These are phyloP conservation scores for Pseudogymnoascus sp. DNA, from an alignment of 2,329 filamentous ascomycete genomes.

Conservation along the genomic window DNA sequence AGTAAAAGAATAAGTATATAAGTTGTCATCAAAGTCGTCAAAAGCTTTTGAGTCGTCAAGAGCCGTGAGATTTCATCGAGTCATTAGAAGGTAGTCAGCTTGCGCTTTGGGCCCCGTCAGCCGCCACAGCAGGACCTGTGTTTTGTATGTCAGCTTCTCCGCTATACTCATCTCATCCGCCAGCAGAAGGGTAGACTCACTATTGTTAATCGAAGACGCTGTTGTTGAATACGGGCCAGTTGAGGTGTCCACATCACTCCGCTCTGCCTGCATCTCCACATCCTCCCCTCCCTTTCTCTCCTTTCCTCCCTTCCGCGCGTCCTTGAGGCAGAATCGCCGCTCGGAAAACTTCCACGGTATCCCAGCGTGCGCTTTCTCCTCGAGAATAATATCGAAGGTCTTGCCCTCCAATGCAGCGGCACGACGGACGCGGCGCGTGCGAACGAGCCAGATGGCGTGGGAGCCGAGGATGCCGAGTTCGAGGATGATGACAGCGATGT, in stretches of 20 bases:
- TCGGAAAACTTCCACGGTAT: conserved; percentile 34
- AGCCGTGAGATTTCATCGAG: background rate
- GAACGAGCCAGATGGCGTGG: conserved; percentile 51
- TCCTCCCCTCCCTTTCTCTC: background rate
- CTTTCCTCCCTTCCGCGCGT: background rate
- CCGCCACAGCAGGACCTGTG: background rate
- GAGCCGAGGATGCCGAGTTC: conserved; percentile 54
- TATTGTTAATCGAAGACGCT: background rate
- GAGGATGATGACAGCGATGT: conserved; percentile 48
- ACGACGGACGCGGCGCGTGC: conserved; percentile 44
- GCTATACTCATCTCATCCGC: background rate
- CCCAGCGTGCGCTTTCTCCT: conserved; percentile 29
- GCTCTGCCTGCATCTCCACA: background rate
- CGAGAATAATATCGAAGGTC: conserved; percentile 47
- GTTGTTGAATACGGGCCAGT: background rate
- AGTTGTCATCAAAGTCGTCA: background rate
- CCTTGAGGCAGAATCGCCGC: conserved; percentile 17
- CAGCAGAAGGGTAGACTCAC: background rate
- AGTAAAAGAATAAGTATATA: background rate
- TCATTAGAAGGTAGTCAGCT: background rate
- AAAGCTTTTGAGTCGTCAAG: background rate
- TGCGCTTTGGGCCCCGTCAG: background rate
- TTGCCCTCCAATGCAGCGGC: conserved; percentile 44
- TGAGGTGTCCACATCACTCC: background rate
- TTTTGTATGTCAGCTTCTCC: background rate